Evolutionary conservation across 371 early-diverging fungal genomes (phyloP).

Genomic region (Phascolomyces articulosus): DNA sequence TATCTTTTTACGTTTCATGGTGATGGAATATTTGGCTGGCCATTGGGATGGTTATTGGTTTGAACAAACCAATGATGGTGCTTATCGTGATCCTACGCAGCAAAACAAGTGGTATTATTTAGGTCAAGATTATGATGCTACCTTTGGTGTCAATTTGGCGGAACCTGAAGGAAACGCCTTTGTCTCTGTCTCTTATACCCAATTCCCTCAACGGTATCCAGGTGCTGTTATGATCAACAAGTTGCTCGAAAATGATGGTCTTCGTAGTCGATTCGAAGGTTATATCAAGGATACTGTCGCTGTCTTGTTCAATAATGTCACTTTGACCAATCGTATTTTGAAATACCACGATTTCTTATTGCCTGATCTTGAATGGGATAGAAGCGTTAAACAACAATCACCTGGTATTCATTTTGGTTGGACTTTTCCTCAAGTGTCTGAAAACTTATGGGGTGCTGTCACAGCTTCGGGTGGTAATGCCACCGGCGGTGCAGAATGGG

Average conservation of each 20-base stretch:
- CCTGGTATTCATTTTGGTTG: conserved; percentile 58
- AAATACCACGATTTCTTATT: conserved; percentile 53
- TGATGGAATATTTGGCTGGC: conserved; percentile 57
- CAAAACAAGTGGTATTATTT: conserved; percentile 49
- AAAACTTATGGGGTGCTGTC: conserved; percentile 48
- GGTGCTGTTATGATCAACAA: conserved; percentile 52
- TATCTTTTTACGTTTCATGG: conserved; percentile 59
- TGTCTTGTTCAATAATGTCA: conserved; percentile 52
- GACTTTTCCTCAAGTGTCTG: conserved; percentile 42
- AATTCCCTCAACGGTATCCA: conserved; percentile 38
- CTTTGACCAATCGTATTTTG: conserved; percentile 41
- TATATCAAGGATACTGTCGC: conserved; percentile 49
- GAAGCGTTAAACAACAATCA: conserved; percentile 54
- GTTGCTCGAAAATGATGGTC: conserved; percentile 44
- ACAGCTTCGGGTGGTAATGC: conserved; percentile 20
- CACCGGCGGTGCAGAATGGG: conserved; percentile 42
- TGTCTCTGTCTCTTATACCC: conserved; percentile 37
- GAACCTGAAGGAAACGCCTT: conserved; percentile 25
- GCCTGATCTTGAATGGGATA: conserved; percentile 60
- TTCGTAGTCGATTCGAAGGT: conserved; percentile 38
- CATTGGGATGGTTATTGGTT: conserved; percentile 68
- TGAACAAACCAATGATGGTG: conserved; percentile 57
- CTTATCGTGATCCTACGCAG: conserved; percentile 50
- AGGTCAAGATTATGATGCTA: conserved; percentile 60
- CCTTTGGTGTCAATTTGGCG: conserved; percentile 59